Evolutionary conservation across 305 asterid species (phyloP).

Genomic region (Fraxinus dipetala): DNA sequence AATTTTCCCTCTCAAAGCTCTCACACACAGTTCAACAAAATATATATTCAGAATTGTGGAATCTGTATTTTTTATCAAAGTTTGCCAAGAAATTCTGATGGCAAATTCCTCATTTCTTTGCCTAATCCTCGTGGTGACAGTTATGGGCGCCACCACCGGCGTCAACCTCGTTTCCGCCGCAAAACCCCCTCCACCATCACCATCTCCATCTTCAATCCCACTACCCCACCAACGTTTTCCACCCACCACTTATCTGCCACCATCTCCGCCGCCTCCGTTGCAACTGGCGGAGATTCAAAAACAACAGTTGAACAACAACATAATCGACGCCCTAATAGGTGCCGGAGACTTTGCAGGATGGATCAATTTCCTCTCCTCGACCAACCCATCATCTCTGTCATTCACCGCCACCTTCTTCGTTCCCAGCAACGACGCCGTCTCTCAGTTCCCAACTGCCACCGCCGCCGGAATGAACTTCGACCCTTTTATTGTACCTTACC

Average conservation of each 20-base stretch:
- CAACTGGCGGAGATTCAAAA: slow-evolving; percentile 19
- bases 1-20: not conserved
- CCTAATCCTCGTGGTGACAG: slow-evolving; percentile 22
- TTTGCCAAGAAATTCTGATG: slow-evolving; percentile 7
- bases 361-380: slow-evolving; percentile 48
- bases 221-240: slow-evolving; percentile 18
- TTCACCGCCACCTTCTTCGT: slow-evolving; percentile 63
- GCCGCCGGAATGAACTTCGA: slow-evolving; percentile 26
- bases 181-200: slow-evolving; percentile 13
- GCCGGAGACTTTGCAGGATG: slow-evolving; percentile 58
- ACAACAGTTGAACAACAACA: slow-evolving; percentile 44
- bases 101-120: slow-evolving; percentile 12
- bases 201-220: slow-evolving; percentile 7
- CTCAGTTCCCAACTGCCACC: slow-evolving; percentile 30
- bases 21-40: not conserved
- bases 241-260: slow-evolving; percentile 1
- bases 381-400: slow-evolving; percentile 48
- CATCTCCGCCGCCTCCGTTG: not conserved
- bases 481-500: slow-evolving; percentile 55
- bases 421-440: slow-evolving; percentile 53
- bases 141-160: slow-evolving; percentile 22
- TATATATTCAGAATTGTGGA: not conserved
- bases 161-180: slow-evolving; percentile 8
- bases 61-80: not conserved
- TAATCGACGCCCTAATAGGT: slow-evolving; percentile 53